Evolutionary conservation across 1,284 basidiomycete genomes (phyloP).

Genomic region (Vanrija humicola): DNA sequence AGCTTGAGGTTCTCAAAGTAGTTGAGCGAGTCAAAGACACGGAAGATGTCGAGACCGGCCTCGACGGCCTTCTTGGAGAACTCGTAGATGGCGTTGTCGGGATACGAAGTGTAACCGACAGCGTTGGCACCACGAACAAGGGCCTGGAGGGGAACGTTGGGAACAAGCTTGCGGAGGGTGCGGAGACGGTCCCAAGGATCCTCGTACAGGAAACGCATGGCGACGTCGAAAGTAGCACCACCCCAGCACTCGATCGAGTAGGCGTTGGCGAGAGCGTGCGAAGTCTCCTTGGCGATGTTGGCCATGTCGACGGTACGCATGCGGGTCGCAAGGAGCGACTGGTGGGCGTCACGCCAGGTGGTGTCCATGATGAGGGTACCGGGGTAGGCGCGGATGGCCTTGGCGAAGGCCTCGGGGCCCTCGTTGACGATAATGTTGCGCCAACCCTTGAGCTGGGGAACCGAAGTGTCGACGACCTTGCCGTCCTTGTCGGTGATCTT

Average conservation of each 20-base stretch:
- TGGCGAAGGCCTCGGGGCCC: conserved; percentile 97
- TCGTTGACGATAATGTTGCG: conserved; percentile 98
- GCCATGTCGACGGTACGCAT: conserved; percentile 96
- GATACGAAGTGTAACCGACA: conserved; percentile 98
- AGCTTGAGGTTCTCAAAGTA: conserved; percentile 95
- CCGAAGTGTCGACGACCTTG: conserved; percentile 71
- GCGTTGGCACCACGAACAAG: conserved; percentile 98
- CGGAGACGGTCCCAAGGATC: conserved; percentile 99
- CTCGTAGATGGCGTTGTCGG: conserved; percentile 99
- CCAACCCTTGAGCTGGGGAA: conserved; percentile 88
- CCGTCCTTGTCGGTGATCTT: conserved; percentile 71
- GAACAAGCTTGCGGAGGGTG: conserved; percentile 89
- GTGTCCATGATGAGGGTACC: conserved; percentile 97
- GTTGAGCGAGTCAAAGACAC: conserved; percentile 98
- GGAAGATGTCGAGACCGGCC: conserved; percentile 99
- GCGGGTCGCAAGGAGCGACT: conserved; percentile 93
- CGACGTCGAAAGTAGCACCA: conserved; percentile 98
- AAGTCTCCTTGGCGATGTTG: conserved; percentile 98
- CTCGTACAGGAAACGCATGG: conserved; percentile 99
- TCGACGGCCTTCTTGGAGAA: conserved; percentile 97
- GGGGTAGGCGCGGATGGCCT: conserved; percentile 93
- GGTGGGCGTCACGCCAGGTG: conserved; percentile 99
- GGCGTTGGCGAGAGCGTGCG: conserved; percentile 88
- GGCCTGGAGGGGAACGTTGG: conserved; percentile 98
- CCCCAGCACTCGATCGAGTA: conserved; percentile 99